A percentile compares a stretch with the other conserved stretches of the same genome.
Conservation (phyloP, 208 protist species). For the Leishmania major region DNA sequence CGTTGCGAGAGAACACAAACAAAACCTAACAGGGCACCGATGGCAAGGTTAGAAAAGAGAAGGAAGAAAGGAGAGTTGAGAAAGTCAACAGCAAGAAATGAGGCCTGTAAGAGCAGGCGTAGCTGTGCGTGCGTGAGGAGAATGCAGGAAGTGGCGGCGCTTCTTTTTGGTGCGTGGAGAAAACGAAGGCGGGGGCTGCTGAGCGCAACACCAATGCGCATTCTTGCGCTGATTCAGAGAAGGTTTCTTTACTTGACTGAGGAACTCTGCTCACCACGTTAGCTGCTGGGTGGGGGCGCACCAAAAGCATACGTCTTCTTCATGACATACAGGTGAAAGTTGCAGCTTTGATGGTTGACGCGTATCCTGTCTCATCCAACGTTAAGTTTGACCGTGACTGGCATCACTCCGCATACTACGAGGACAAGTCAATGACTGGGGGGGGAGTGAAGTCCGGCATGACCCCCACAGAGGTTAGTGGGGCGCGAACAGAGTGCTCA, state of each 20-base stretch:
- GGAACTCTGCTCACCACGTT: neutral
- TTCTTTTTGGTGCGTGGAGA: neutral
- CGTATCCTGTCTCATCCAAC: neutral
- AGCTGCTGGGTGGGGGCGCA: neutral
- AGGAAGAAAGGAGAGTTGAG: neutral
- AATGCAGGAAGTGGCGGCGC: neutral
- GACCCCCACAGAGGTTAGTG: neutral
- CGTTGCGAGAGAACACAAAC: neutral
- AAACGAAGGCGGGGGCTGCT: neutral
- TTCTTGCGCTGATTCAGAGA: neutral
- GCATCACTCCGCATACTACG: neutral
- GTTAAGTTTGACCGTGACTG: neutral
- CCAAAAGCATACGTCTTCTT: neutral
- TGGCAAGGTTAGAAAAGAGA: neutral
- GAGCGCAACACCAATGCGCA: neutral
- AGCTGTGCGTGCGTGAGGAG: neutral
- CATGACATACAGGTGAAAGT: neutral
- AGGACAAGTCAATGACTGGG: neutral
- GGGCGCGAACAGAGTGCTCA: neutral
- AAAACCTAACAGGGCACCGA: neutral
- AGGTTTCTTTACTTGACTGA: neutral
- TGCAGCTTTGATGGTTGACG: neutral
- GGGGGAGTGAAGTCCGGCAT: neutral
- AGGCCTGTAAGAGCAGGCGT: neutral
- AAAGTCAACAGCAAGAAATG: neutral